Conservation (phyloP, 495 filamentous ascomycete genomes). For the Aspergillus egyptiacus region DNA sequence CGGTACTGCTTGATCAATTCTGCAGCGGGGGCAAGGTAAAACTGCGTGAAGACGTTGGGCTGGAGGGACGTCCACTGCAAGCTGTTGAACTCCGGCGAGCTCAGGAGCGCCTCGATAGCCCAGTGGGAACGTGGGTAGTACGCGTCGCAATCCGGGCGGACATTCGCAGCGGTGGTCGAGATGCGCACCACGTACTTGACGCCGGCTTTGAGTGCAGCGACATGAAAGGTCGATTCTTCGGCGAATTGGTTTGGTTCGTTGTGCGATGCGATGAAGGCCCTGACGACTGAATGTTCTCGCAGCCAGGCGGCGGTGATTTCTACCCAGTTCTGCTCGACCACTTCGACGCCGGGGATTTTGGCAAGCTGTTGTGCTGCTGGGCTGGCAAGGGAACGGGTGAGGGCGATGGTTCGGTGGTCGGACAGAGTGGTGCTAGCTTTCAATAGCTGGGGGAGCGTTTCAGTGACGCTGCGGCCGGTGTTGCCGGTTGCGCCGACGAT, state of each 20-base stretch:
- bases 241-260: slow-evolving; percentile 35
- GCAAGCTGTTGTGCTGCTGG: slow-evolving; percentile 32
- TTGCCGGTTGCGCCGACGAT: neutral
- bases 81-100: slow-evolving; percentile 30
- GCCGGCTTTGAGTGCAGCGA: slow-evolving; percentile 33
- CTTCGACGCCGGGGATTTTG: slow-evolving; percentile 31
- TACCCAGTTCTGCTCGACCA: slow-evolving; percentile 39
- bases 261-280: slow-evolving; percentile 41
- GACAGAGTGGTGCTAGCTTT: slow-evolving; percentile 19
- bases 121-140: slow-evolving; percentile 43
- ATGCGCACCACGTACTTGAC: slow-evolving; percentile 47
- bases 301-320: slow-evolving; percentile 41
- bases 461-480: neutral
- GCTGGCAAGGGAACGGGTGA: slow-evolving; percentile 31
- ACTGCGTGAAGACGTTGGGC: slow-evolving; percentile 32
- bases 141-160: slow-evolving; percentile 30
- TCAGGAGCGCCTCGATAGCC: slow-evolving; percentile 40
- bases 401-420: slow-evolving; percentile 31
- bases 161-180: slow-evolving; percentile 40
- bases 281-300: slow-evolving; percentile 30
- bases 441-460: neutral
- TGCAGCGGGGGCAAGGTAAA: slow-evolving; percentile 22
- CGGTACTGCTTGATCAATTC: slow-evolving; percentile 31
- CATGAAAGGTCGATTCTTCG: slow-evolving; percentile 37
- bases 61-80: slow-evolving; percentile 46